Base-by-base conservation (phyloP, 192 early-diverging fungal species). In the Radiomyces spectabilis region DNA sequence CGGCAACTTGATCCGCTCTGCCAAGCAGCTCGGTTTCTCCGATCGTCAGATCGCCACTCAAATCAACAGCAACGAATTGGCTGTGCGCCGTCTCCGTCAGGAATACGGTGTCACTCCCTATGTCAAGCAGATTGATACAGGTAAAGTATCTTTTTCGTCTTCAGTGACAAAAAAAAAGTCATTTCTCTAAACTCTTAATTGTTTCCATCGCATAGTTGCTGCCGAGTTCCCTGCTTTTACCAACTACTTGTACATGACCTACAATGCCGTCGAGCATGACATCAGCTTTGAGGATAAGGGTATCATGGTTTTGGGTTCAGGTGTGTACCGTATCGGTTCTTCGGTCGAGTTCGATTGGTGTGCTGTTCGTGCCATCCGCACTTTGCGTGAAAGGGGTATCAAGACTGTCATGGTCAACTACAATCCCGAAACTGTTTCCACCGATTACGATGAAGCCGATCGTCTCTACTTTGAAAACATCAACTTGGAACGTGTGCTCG, bases 281-380 rank as follows among this genome's bases (percentile, higher is more conserved):
- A 73, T 99, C 33, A 55, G 66, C 1, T 99, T 96, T 72, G 83
- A 88, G 47, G 96, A 99, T 66, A 81, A 90, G 65, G 96, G 95
- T 41, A 79, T 91, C 18, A 97, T 97, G 91, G 96, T 99, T 29
- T 75, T 99, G 18, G 96, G 96, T 25, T 90, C 87, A 5, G 96
- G 96, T 49, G 96, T 99, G 0, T 99, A 99, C 78, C 89, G 96
- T 57, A 99, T 99, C 47, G 96, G 96, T 27, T 87, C 84, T 10
- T 95, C 91, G 55, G 93, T 97, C n/a, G 94, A 99, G 71, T 97
- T 97, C 66, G 94, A 99, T 64, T 97, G 96, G 96, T 98, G 96
- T 60, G 96, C 89, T 24, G 96, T 98, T 31, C 84, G 90, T 33
- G 91, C 91, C 38, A 96, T 98, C 51, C 92, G 94, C 50, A 91